These are phyloP conservation scores for Rugonectria rugulosa DNA, from an alignment of 2,329 filamentous ascomycete species.

Conservation along the genomic window DNA sequence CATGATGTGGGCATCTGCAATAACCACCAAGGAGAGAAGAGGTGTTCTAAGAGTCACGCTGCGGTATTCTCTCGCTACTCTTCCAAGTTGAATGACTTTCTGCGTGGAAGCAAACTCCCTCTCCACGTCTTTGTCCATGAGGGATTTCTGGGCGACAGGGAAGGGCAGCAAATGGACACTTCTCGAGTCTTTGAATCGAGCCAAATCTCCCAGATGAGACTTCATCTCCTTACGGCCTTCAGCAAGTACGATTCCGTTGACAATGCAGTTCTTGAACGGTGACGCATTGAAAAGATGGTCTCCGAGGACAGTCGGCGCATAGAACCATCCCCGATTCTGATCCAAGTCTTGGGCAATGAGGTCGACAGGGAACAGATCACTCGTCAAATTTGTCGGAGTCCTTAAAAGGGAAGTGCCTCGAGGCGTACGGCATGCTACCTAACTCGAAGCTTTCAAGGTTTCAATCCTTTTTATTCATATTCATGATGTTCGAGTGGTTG, in stretches of 20 bases:
- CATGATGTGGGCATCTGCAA: slow-evolving; percentile 77
- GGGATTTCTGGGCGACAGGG: slow-evolving; percentile 80
- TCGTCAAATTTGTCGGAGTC: slow-evolving; percentile 32
- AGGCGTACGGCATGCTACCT: slow-evolving; percentile 39
- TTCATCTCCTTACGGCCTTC: slow-evolving; percentile 51
- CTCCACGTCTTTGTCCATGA: slow-evolving; percentile 83
- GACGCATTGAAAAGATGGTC: slow-evolving; percentile 36
- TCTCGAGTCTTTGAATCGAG: slow-evolving; percentile 70
- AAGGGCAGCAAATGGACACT: slow-evolving; percentile 88
- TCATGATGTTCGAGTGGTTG: background rate
- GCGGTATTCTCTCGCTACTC: slow-evolving; percentile 80
- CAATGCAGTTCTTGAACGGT: slow-evolving; percentile 39
- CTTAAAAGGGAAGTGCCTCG: slow-evolving; percentile 37
- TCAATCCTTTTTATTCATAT: background rate
- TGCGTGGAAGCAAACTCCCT: slow-evolving; percentile 85
- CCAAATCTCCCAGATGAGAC: slow-evolving; percentile 75
- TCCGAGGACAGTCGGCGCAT: slow-evolving; percentile 37
- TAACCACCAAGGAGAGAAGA: slow-evolving; percentile 81
- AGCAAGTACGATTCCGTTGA: slow-evolving; percentile 40
- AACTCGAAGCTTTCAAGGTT: slow-evolving; percentile 34
- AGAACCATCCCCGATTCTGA: slow-evolving; percentile 42
- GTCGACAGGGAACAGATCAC: slow-evolving; percentile 35
- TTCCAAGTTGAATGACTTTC: slow-evolving; percentile 83
- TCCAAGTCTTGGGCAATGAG: slow-evolving; percentile 40
- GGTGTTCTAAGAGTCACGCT: slow-evolving; percentile 84